Conservation (phyloP, 2,329 filamentous ascomycete species). For the Pseudogymnoascus sp. region DNA sequence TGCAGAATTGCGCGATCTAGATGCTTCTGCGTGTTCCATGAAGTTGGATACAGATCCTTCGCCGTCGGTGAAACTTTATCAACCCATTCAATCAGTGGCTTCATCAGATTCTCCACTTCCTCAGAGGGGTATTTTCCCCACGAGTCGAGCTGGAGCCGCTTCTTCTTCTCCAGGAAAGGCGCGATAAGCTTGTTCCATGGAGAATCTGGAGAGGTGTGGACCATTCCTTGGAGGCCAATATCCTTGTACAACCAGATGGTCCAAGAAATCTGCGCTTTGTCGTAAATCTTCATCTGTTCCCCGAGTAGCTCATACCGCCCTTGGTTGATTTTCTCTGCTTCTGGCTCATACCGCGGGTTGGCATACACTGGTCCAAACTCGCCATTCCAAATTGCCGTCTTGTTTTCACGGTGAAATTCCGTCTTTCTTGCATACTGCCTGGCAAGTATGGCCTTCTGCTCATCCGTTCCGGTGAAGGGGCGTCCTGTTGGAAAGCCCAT, state of each 20-base stretch:
- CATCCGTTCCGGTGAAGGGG: constrained; percentile 34
- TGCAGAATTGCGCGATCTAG: constrained; percentile 16
- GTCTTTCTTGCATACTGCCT: constrained; percentile 40
- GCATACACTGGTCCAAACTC: constrained; percentile 41
- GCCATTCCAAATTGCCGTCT: constrained; percentile 44
- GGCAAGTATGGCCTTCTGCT: constrained; percentile 36
- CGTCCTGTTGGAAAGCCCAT: constrained; percentile 38
- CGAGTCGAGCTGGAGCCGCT: constrained; percentile 43
- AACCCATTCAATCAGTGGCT: constrained; percentile 26
- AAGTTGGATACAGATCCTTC: constrained; percentile 23
- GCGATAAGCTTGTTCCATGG: constrained; percentile 43
- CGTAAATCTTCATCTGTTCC: constrained; percentile 43
- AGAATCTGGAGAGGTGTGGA: constrained; percentile 39
- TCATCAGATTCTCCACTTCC: constrained; percentile 30
- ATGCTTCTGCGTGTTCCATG: constrained; percentile 24
- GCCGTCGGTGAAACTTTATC: constrained; percentile 21
- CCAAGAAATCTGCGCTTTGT: constrained; percentile 44
- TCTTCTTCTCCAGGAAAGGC: constrained; percentile 48
- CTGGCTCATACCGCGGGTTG: constrained; percentile 21
- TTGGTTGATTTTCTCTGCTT: constrained; percentile 34
- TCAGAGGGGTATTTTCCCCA: constrained; percentile 39
- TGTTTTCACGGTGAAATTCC: constrained; percentile 38
- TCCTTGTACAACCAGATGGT: constrained; percentile 53
- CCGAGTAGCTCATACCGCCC: constrained; percentile 38
- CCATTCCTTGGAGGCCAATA: constrained; percentile 48